Percentiles rank a stretch among this genome's conserved stretches.
These are phyloP conservation scores for Loxodes magnus DNA, from an alignment of 73 alveolate species.

Conservation along the genomic window DNA sequence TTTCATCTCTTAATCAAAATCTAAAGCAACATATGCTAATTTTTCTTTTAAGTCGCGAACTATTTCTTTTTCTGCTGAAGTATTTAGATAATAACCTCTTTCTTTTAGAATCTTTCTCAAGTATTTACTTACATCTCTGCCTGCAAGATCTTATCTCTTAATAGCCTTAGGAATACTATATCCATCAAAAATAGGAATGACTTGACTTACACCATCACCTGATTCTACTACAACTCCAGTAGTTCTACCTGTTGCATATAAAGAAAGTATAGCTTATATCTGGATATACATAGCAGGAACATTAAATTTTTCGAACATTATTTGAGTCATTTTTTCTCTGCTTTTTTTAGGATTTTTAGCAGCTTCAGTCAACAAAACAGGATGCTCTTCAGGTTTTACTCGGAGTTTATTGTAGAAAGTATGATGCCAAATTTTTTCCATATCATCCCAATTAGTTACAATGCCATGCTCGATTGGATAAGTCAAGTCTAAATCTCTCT, in stretches of 20 bases:
- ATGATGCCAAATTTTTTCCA: slow-evolving; percentile 49
- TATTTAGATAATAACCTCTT: slow-evolving; percentile 42
- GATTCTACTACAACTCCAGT: slow-evolving; percentile 95
- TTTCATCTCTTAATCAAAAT: slow-evolving; percentile 60
- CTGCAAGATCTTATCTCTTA: slow-evolving; percentile 68
- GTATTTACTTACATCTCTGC: slow-evolving; percentile 81
- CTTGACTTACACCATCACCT: slow-evolving; percentile 82
- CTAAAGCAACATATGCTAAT: slow-evolving; percentile 51
- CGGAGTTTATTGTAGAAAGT: slow-evolving; percentile 51
- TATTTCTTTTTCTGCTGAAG: slow-evolving; percentile 31
- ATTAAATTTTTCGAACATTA: slow-evolving; percentile 54
- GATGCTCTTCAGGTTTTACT: slow-evolving; percentile 52
- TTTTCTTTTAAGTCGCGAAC: slow-evolving; percentile 32
- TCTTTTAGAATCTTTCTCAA: slow-evolving; percentile 45
- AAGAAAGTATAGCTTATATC: slow-evolving; percentile 56
- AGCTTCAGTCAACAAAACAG: slow-evolving; percentile 45
- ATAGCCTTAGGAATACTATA: slow-evolving; percentile 91
- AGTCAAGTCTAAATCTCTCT: slow-evolving; percentile 25
- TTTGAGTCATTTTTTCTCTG: slow-evolving; percentile 56
- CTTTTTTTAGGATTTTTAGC: slow-evolving; percentile 32
- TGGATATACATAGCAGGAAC: slow-evolving; percentile 44
- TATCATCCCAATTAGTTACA: slow-evolving; percentile 25
- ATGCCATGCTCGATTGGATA: slow-evolving; percentile 48
- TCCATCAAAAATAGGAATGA: slow-evolving; percentile 97
- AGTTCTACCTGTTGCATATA: slow-evolving; percentile 91